Percentiles rank a stretch among this genome's conserved stretches.
Evolutionary conservation across 2,329 filamentous ascomycete species (phyloP).

Genomic region (Calonectria honghensis): DNA sequence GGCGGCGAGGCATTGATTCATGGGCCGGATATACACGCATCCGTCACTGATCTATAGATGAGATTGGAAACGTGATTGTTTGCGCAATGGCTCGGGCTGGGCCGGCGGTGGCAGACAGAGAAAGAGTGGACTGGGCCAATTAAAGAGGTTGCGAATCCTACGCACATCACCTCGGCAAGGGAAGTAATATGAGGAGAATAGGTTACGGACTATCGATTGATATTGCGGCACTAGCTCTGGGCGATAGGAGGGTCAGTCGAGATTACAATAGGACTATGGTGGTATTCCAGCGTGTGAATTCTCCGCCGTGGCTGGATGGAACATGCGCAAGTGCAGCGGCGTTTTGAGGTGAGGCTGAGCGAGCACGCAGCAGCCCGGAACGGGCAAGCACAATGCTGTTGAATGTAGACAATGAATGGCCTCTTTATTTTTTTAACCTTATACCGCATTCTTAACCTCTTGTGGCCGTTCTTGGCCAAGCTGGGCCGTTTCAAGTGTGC

Average conservation of each 20-base stretch:
- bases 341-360: conserved; percentile 1
- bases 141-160: background rate
- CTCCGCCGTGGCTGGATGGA: conserved; percentile 2
- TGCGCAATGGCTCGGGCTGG: background rate
- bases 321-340: background rate
- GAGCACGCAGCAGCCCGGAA: background rate
- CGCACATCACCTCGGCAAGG: conserved; percentile 1
- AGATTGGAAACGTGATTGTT: background rate
- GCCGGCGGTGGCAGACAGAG: background rate
- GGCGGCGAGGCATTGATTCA: background rate
- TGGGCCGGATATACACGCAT: background rate
- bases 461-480: background rate
- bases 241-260: background rate
- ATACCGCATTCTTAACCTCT: background rate
- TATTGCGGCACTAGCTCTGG: background rate
- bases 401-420: background rate
- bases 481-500: background rate
- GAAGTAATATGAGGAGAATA: background rate
- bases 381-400: background rate
- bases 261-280: conserved; percentile 7
- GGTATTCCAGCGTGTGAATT: background rate
- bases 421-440: conserved; percentile 14
- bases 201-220: background rate
- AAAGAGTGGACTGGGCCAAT: background rate
- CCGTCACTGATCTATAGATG: background rate